Evolutionary conservation across 2,329 filamentous ascomycete species (phyloP), one percentile per base, ranked within the genome.

Genomic region (Nigrograna mackinnonii): DNA sequence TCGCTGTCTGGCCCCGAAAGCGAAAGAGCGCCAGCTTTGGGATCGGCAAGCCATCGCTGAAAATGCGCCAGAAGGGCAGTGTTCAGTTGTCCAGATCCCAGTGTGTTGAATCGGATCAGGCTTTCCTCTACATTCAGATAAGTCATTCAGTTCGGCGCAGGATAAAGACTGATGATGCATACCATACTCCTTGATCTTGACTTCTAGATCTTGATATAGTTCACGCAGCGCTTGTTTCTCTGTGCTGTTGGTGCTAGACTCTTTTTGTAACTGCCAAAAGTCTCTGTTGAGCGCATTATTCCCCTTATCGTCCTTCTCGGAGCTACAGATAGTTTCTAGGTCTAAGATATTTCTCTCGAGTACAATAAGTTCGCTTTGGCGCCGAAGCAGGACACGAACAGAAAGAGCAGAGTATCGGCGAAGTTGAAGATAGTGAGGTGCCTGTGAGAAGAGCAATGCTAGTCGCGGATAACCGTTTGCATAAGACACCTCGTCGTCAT

Each of bases 401-500:
- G 47, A 37, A 17, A 50, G 41, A 3, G 40, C 44, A 14, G 44
- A 39, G 32, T 47, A 50, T 17, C 47, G 37, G 20, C 47, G 47
- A 32, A 50, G 38, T 32, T 47, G 44, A 3, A 50, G 35, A 36
- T 39, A 41, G 7, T 34, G 40, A 13, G 41, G 30, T 14, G n/a
- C 36, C 6, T 37, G 17, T 7, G 47, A 40, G 30, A 50, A 50
- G 18, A 41, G 43, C 32, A 36, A 39, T 9, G 44, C 40, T 9
- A 50, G 39, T 20, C 12, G 17, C 5, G 47, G 47, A 39, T 50
- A 50, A 9, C 44, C 44, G 5, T 44, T 22, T 5, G 33, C 35
- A 24, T 49, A n/a, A n/a, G n/a, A n/a, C n/a, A n/a, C n/a, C n/a
- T n/a, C n/a, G n/a, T n/a, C n/a, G 26, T 3, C 26, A 20, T 5